A percentile compares a stretch with the other conserved stretches of the same genome.
Evolutionary conservation across 2,329 filamentous ascomycete species (phyloP).

Genomic region (Phialophora macrospora): DNA sequence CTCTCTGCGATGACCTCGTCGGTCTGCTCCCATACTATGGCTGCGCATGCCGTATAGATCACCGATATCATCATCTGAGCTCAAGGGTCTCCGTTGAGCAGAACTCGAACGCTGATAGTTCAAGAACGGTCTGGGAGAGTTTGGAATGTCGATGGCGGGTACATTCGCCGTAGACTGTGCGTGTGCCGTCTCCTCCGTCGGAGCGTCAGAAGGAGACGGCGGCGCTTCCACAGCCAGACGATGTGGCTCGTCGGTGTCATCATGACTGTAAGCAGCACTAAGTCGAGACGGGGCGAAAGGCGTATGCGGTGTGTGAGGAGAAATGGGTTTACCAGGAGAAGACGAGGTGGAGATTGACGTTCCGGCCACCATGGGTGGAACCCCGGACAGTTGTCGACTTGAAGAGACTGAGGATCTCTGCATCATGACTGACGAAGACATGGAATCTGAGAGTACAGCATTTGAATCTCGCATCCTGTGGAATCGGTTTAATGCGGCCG

Average conservation of each 20-base stretch:
- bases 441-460: conserved; percentile 85
- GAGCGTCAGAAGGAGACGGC: conserved; percentile 45
- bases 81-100: conserved; percentile 46
- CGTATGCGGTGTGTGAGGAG: conserved; percentile 87
- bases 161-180: conserved; percentile 46
- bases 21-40: conserved; percentile 50
- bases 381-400: conserved; percentile 71
- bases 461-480: conserved; percentile 89
- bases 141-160: conserved; percentile 56
- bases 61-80: conserved; percentile 48
- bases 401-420: conserved; percentile 80
- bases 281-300: conserved; percentile 92
- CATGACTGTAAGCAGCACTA: conserved; percentile 72
- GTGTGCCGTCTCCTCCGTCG: conserved; percentile 44
- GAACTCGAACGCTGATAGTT: conserved; percentile 53
- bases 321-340: conserved; percentile 87
- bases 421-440: conserved; percentile 85
- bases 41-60: conserved; percentile 55
- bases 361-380: conserved; percentile 64
- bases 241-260: conserved; percentile 44
- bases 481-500: conserved; percentile 80
- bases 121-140: conserved; percentile 50
- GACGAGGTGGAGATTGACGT: conserved; percentile 82
- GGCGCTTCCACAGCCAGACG: conserved; percentile 40
- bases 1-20: conserved; percentile 27